Conservation (phyloP, 768 basidiomycete species). For the Paxillus rubicundulus region DNA sequence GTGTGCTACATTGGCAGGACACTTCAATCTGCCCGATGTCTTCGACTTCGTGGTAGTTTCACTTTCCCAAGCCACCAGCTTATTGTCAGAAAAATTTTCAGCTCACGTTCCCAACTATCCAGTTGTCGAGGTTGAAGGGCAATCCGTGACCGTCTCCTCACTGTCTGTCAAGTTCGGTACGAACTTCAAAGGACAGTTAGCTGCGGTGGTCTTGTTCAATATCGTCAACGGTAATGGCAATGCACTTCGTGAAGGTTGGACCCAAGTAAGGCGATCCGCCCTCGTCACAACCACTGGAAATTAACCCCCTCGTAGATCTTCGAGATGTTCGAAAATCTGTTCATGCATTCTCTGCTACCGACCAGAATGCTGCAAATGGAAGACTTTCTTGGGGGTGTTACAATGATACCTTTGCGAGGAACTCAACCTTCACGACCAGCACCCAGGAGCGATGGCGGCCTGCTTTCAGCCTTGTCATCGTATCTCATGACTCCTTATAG, state of each 20-base stretch:
- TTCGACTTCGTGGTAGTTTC: conserved; percentile 96
- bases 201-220: conserved; percentile 95
- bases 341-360: conserved; percentile 90
- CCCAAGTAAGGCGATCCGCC: conserved; percentile 51
- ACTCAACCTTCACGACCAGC: conserved; percentile 61
- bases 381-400: conserved; percentile 94
- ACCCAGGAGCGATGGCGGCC: conserved; percentile 78
- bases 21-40: conserved; percentile 88
- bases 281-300: neutral
- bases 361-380: conserved; percentile 94
- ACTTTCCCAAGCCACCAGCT: conserved; percentile 86
- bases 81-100: conserved; percentile 72
- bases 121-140: conserved; percentile 84
- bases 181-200: conserved; percentile 92
- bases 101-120: conserved; percentile 81
- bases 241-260: conserved; percentile 93
- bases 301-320: conserved; percentile 63
- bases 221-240: conserved; percentile 96
- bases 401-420: conserved; percentile 87
- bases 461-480: conserved; percentile 90
- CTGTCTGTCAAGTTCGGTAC: conserved; percentile 92
- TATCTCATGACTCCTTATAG: conserved; percentile 96
- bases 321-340: conserved; percentile 97
- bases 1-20: conserved; percentile 89
- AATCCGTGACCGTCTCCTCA: conserved; percentile 86